Evolutionary conservation across 495 filamentous ascomycete species (phyloP), one percentile per base, ranked within the genome.

Genomic region (Hypoxylon cercidicola): DNA sequence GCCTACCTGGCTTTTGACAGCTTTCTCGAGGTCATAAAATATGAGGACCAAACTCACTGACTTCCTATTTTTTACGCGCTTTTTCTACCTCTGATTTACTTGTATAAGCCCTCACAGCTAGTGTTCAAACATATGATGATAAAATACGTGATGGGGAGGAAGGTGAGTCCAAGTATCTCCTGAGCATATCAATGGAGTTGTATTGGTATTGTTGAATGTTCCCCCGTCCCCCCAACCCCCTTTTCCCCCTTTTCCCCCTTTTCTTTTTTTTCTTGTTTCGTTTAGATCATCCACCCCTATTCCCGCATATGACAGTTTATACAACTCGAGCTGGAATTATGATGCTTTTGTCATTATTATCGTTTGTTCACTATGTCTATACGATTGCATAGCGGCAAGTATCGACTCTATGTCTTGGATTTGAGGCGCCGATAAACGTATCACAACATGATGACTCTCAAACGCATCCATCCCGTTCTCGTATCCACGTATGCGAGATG

Each of bases 161-260:
- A 37, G 34, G 34, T 37, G 34, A 37, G 11, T 37, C 34, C 34
- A 37, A 37, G 34, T 37, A 37, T 37, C 34, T 37, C 34, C 34
- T 37, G 34, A 37, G 34, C 34, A 37, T 37, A 37, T 37, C 34
- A 37, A 37, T 37, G 34, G 34, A 37, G 34, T 37, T 37, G 34
- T 37, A 37, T 37, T 37, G 34, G 34, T 37, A 37, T 37, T 37
- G 34, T 37, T 37, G 34, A 37, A 37, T 37, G 34, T 37, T 37
- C 34, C 34, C 34, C 34, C 34, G 34, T 37, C 11, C 34, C 34
- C 34, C 11, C 34, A n/a, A n/a, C n/a, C n/a, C n/a, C n/a, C n/a
- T 10, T 32, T 32, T 32, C 34, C 34, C 34, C 34, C 34, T 9
- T 37, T 37, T 37, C 34, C 34, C 34, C 34, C 34, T 37, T 37